phyloP scores from a whole-genome alignment of 495 filamentous ascomycete species.

The Staphylotrichum tortipilum region DNA sequence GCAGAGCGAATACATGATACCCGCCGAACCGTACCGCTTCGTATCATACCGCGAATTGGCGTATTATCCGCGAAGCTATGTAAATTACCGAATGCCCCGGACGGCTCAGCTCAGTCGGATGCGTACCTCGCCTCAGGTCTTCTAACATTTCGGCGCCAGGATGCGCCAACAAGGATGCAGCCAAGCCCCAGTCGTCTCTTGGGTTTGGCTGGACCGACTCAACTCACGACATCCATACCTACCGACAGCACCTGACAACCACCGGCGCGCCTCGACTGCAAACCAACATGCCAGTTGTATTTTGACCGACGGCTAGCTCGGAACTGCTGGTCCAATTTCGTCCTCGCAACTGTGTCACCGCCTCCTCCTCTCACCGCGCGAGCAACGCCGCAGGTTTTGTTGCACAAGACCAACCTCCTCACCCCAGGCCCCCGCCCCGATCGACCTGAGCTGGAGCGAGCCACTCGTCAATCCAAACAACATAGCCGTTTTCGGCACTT shows the following conservation, averaged over 20 bases:
- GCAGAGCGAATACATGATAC: too few relatives aligned
- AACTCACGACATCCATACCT: neutral
- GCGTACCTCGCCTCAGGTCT: neutral
- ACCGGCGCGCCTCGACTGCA: neutral
- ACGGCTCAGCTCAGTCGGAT: neutral
- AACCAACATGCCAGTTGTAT: neutral
- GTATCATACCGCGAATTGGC: too few relatives aligned
- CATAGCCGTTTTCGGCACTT: too few relatives aligned
- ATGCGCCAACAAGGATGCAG: neutral
- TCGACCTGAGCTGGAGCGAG: neutral
- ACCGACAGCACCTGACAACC: neutral
- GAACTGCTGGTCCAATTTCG: neutral
- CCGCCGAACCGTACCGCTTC: too few relatives aligned
- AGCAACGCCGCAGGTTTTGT: neutral
- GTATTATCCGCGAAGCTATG: too few relatives aligned
- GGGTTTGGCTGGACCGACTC: neutral
- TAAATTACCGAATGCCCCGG: neutral
- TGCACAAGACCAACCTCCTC: neutral
- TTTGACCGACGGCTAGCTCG: neutral
- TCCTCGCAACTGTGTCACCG: neutral
- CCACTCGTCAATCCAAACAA: too few relatives aligned
- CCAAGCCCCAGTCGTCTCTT: neutral
- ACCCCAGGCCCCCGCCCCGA: neutral
- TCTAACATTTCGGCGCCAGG: neutral
- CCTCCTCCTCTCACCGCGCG: neutral